Conservation (phyloP, 2,329 filamentous ascomycete genomes). For the Diaporthe nobilis region DNA sequence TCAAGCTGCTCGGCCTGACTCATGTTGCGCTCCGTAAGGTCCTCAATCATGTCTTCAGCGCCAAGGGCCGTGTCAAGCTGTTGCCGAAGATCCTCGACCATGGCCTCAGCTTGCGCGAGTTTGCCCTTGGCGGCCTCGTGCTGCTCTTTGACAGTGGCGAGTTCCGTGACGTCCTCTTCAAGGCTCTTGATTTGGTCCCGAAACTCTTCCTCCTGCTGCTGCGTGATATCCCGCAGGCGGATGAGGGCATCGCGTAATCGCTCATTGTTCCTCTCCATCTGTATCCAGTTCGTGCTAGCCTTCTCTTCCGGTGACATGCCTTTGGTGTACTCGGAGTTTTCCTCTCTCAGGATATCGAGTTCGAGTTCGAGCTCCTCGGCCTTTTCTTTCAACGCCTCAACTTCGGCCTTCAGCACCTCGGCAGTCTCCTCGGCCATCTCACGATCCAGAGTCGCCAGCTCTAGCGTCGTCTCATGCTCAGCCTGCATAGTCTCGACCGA, state of each 20-base stretch:
- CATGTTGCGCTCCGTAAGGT: constrained; percentile 90
- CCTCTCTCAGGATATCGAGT: constrained; percentile 86
- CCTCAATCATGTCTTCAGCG: constrained; percentile 94
- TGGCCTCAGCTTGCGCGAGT: constrained; percentile 78
- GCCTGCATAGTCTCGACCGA: constrained; percentile 81
- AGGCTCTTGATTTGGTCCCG: constrained; percentile 80
- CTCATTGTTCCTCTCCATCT: constrained; percentile 93
- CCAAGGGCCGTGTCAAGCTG: constrained; percentile 91
- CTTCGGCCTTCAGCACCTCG: constrained; percentile 84
- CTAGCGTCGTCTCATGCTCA: constrained; percentile 87
- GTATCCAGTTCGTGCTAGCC: constrained; percentile 88
- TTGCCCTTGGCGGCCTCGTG: constrained; percentile 80
- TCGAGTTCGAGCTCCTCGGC: constrained; percentile 90
- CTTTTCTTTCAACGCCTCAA: constrained; percentile 82
- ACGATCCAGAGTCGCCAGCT: constrained; percentile 89
- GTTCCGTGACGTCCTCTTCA: constrained; percentile 81
- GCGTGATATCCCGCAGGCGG: constrained; percentile 86
- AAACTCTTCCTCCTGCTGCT: constrained; percentile 86
- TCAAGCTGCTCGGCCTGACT: constrained; percentile 85
- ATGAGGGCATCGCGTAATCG: constrained; percentile 88
- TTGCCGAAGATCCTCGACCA: constrained; percentile 87
- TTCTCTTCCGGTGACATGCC: constrained; percentile 92
- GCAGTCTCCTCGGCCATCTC: constrained; percentile 97
- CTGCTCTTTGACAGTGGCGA: constrained; percentile 76
- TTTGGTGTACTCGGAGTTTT: constrained; percentile 86